phyloP scores from a whole-genome alignment of 163 green algal genomes.

The Chlamydomonas reinhardtii region DNA sequence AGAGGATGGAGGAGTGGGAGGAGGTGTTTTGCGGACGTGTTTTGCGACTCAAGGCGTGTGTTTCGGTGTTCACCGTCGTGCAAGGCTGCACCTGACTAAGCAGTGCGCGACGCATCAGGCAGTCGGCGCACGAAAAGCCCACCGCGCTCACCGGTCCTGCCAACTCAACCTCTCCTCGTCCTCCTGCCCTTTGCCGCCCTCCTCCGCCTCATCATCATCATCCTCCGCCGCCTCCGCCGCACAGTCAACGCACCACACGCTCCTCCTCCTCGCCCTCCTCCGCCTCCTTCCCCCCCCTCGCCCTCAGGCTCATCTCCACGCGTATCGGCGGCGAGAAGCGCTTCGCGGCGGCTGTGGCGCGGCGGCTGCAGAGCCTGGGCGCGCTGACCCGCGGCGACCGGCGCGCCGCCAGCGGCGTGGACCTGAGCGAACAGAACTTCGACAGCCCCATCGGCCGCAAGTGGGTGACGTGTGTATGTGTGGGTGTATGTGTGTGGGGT shows the following conservation, averaged over 20 bases:
- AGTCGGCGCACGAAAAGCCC: too few relatives aligned
- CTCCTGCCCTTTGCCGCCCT: too few relatives aligned
- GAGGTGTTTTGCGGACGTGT: too few relatives aligned
- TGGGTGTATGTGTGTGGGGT: not conserved
- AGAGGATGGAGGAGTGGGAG: not conserved
- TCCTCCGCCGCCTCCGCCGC: too few relatives aligned
- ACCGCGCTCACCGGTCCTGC: too few relatives aligned
- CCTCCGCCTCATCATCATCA: too few relatives aligned
- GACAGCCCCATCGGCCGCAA: constrained; percentile 78
- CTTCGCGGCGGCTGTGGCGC: constrained; percentile 91
- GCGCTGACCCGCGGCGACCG: constrained; percentile 93
- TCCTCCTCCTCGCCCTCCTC: not conserved
- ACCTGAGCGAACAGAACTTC: constrained; percentile 83
- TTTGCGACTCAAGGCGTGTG: too few relatives aligned
- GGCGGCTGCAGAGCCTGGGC: constrained; percentile 89
- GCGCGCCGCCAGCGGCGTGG: constrained; percentile 66
- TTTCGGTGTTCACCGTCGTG: too few relatives aligned
- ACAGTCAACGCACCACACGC: too few relatives aligned
- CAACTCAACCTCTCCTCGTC: too few relatives aligned
- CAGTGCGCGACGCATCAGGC: too few relatives aligned
- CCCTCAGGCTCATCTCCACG: constrained; percentile 80
- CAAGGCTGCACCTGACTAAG: too few relatives aligned
- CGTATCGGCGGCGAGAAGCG: constrained; percentile 88
- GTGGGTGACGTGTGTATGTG: not conserved
- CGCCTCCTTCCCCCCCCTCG: not conserved